phyloP scores from a whole-genome alignment of 169 alveolate species.

The Ichthyophthirius multifiliis region DNA sequence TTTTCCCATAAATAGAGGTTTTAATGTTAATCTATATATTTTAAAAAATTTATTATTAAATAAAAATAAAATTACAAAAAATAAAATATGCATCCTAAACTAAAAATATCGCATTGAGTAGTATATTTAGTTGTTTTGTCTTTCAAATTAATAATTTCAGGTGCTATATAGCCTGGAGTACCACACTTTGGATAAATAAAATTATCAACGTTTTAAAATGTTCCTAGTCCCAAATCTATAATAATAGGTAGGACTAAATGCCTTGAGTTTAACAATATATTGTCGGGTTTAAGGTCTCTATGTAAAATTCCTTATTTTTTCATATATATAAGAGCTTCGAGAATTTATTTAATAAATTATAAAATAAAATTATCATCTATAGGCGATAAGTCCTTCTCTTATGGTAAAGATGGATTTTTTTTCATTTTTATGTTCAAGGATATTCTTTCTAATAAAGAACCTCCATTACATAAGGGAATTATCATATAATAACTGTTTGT shows the following conservation, averaged over 20 bases:
- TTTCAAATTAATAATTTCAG: slow-evolving; percentile 1
- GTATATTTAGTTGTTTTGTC: neutral
- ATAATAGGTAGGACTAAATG: neutral
- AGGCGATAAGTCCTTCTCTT: neutral
- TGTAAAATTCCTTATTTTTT: neutral
- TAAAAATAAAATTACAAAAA: neutral
- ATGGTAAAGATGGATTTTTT: neutral
- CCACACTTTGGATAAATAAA: slow-evolving; percentile 12
- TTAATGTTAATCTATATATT: neutral
- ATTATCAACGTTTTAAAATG: neutral
- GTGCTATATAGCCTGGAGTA: slow-evolving; percentile 21
- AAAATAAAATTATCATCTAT: neutral
- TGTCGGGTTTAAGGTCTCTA: slow-evolving; percentile 2
- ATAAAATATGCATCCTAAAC: neutral
- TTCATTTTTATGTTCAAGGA: neutral
- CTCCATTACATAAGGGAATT: neutral
- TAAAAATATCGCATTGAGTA: neutral
- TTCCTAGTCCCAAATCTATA: neutral
- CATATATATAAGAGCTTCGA: neutral
- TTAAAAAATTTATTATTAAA: neutral
- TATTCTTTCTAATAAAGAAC: neutral
- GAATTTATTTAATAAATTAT: neutral
- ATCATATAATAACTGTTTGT: neutral
- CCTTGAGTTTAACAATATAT: neutral
- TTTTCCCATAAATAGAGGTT: neutral